Conservation (phyloP, 495 filamentous ascomycete species). For the Penicillium bovifimosum region DNA sequence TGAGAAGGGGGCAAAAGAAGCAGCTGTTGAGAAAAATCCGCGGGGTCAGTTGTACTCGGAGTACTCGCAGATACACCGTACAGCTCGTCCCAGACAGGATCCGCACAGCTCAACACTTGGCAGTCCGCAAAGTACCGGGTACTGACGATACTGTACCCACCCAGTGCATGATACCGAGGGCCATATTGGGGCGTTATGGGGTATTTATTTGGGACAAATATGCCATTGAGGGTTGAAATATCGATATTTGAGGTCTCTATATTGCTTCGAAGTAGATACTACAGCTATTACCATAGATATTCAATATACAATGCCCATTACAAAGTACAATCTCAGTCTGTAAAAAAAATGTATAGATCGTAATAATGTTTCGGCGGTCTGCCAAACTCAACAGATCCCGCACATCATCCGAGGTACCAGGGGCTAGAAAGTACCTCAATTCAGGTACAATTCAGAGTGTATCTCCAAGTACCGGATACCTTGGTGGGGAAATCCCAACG, state of each 20-base stretch:
- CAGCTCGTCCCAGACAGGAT: slow-evolving; percentile 21
- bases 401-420: neutral
- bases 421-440: neutral
- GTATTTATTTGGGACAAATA: neutral
- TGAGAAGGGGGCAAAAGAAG: slow-evolving; percentile 18
- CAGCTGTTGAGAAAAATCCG: slow-evolving; percentile 24
- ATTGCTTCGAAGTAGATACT: too few species aligned
- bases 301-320: too few species aligned
- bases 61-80: slow-evolving; percentile 34
- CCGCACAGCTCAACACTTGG: slow-evolving; percentile 22
- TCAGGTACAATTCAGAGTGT: neutral
- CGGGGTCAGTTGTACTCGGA: slow-evolving; percentile 16
- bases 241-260: neutral
- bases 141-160: slow-evolving; percentile 15
- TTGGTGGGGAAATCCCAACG: slow-evolving; percentile 8
- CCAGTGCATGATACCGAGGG: neutral
- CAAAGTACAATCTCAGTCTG: too few species aligned
- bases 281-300: too few species aligned
- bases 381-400: neutral
- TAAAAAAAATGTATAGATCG: too few species aligned
- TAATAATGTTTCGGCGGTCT: too few species aligned
- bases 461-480: neutral
- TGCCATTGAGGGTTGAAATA: neutral
- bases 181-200: neutral
- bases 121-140: slow-evolving; percentile 28